A percentile compares a stretch with the other conserved stretches of the same genome.
phyloP scores from a whole-genome alignment of 2,329 filamentous ascomycete species.

The Boeremia lycopersici region DNA sequence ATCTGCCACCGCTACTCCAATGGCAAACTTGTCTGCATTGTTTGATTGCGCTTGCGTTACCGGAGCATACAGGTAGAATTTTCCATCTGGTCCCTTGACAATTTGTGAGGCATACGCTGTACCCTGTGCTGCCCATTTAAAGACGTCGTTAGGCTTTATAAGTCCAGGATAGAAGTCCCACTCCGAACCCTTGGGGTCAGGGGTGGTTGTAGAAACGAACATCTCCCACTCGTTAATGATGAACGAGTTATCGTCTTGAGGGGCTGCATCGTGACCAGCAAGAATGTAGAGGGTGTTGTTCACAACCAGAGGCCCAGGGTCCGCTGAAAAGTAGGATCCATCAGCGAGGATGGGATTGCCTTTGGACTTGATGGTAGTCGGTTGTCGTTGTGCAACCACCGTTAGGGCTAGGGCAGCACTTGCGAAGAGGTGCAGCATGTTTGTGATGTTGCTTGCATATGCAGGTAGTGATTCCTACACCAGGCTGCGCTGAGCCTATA shows the following conservation, averaged over 20 bases:
- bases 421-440: no score
- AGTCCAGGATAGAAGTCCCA: neutral
- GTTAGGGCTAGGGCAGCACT: neutral
- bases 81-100: neutral
- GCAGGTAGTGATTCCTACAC: no score
- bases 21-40: constrained; percentile 46
- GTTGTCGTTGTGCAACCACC: neutral
- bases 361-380: neutral
- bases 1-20: constrained; percentile 48
- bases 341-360: neutral
- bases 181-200: neutral
- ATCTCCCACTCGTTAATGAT: neutral
- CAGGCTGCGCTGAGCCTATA: no score
- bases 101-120: neutral
- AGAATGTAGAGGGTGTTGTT: neutral
- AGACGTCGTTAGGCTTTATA: neutral
- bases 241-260: neutral
- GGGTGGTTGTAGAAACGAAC: neutral
- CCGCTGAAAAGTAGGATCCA: neutral
- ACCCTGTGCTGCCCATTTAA: neutral
- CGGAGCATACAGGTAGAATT: constrained; percentile 47
- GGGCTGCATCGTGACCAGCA: neutral
- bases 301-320: neutral
- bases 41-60: constrained; percentile 36
- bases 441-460: no score